phyloP scores from a whole-genome alignment of 1,284 basidiomycete genomes.

The Sanguinoderma infundibulare region DNA sequence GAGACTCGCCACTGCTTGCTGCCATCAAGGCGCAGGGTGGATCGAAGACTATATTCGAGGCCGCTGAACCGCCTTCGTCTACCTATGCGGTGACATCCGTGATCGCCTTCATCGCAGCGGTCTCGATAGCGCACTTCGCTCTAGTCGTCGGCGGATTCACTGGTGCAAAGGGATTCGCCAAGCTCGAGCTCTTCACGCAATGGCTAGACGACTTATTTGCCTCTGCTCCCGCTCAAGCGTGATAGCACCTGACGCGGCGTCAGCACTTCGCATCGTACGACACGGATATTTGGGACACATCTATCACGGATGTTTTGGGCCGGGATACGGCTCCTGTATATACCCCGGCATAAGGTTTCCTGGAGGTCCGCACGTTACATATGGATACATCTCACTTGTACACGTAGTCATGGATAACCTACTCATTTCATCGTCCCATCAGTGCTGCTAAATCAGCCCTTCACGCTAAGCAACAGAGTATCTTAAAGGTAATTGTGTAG shows the following conservation, averaged over 20 bases:
- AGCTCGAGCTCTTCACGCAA: slow-evolving; percentile 46
- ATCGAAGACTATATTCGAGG: slow-evolving; percentile 26
- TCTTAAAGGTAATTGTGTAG: neutral
- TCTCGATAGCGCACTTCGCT: slow-evolving; percentile 54
- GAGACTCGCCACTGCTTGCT: slow-evolving; percentile 3
- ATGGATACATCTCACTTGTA: neutral
- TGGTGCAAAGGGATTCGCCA: slow-evolving; percentile 49
- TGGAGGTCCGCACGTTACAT: neutral
- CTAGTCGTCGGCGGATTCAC: slow-evolving; percentile 56
- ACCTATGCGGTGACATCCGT: slow-evolving; percentile 44
- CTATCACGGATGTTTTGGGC: neutral
- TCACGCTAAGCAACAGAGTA: neutral
- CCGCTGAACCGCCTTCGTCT: slow-evolving; percentile 22
- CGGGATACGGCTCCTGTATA: neutral
- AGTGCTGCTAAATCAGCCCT: neutral
- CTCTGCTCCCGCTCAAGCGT: slow-evolving; percentile 8
- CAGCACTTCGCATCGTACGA: neutral
- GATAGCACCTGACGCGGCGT: neutral
- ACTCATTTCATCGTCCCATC: neutral
- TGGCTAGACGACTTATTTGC: slow-evolving; percentile 39
- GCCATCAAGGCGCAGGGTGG: slow-evolving; percentile 18
- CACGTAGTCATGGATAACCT: too few relatives aligned
- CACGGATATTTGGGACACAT: neutral
- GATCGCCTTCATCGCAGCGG: slow-evolving; percentile 50
- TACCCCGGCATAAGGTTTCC: neutral